Conservation (phyloP, 768 basidiomycete genomes). For the Xerocomellus chrysenteron region DNA sequence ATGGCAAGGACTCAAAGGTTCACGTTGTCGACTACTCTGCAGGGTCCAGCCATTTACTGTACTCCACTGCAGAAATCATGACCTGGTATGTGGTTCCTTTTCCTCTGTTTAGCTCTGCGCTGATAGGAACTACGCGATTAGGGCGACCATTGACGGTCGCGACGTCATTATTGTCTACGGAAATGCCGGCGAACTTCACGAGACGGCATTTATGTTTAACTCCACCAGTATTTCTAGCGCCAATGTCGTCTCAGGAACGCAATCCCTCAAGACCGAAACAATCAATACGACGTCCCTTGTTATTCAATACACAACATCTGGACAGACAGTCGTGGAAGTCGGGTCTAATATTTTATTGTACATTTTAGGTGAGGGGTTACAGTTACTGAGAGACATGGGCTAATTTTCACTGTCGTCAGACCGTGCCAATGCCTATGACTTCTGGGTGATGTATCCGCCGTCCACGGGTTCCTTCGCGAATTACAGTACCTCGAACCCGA, state of each 20-base stretch:
- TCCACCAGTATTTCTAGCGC: constrained; percentile 23
- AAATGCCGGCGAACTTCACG: constrained; percentile 46
- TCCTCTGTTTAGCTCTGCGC: neutral
- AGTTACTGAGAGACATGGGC: neutral
- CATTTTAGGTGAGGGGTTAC: constrained; percentile 38
- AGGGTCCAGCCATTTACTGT: constrained; percentile 43
- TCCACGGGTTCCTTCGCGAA: constrained; percentile 35
- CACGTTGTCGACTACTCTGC: constrained; percentile 50
- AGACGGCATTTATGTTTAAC: constrained; percentile 45
- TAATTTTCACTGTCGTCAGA: constrained; percentile 32
- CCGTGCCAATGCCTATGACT: constrained; percentile 48
- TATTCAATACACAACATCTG: constrained; percentile 46
- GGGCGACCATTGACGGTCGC: constrained; percentile 49
- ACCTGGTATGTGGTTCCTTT: constrained; percentile 38
- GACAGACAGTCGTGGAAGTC: constrained; percentile 47
- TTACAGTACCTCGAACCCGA: constrained; percentile 41
- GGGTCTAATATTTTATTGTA: constrained; percentile 42
- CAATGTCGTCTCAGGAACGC: constrained; percentile 20
- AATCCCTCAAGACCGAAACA: constrained; percentile 36
- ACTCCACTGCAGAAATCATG: constrained; percentile 50
- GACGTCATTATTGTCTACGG: constrained; percentile 50
- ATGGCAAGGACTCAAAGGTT: constrained; percentile 54
- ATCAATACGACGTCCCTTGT: constrained; percentile 38
- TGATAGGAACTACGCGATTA: constrained; percentile 14
- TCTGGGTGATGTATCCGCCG: constrained; percentile 48